phyloP scores from a whole-genome alignment of 2,329 filamentous ascomycete genomes.

The Stagonosporopsis chrysanthemi region DNA sequence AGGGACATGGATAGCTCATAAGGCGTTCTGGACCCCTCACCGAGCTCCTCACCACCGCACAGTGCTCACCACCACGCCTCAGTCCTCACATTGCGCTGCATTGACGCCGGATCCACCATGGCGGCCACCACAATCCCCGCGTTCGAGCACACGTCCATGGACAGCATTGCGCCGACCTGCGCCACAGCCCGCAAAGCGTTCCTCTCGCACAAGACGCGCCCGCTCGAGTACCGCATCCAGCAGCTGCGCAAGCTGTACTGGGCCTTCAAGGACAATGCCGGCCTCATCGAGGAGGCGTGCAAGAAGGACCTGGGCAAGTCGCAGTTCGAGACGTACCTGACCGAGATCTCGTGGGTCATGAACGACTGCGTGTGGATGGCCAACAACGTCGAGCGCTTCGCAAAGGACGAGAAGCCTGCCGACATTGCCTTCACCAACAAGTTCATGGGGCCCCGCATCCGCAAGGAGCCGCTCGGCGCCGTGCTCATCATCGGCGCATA shows the following conservation, averaged over 20 bases:
- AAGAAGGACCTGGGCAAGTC: conserved; percentile 81
- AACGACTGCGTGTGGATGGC: conserved; percentile 82
- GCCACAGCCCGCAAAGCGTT: conserved; percentile 73
- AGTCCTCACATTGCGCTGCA: not conserved
- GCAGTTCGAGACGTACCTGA: conserved; percentile 73
- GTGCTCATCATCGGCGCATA: conserved; percentile 89
- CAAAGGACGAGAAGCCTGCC: conserved; percentile 77
- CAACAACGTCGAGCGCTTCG: conserved; percentile 80
- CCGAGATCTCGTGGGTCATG: conserved; percentile 79
- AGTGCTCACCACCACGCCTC: not conserved
- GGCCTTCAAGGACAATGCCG: conserved; percentile 81
- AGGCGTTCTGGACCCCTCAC: conserved; percentile 14
- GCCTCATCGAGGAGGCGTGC: conserved; percentile 76
- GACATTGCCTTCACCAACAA: conserved; percentile 74
- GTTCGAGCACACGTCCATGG: conserved; percentile 48
- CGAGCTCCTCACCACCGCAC: no score
- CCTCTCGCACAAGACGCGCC: conserved; percentile 79
- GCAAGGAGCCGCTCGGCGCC: conserved; percentile 86
- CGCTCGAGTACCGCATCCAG: conserved; percentile 78
- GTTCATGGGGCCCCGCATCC: conserved; percentile 75
- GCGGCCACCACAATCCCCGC: conserved; percentile 33
- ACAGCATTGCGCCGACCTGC: conserved; percentile 43
- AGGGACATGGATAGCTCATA: conserved; percentile 10
- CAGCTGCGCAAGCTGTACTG: conserved; percentile 97
- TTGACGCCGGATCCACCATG: conserved; percentile 9